A percentile compares a stretch with the other conserved stretches of the same genome.
Conservation (phyloP, 345 rosid genomes). For the Gynandropsis gynandra region DNA sequence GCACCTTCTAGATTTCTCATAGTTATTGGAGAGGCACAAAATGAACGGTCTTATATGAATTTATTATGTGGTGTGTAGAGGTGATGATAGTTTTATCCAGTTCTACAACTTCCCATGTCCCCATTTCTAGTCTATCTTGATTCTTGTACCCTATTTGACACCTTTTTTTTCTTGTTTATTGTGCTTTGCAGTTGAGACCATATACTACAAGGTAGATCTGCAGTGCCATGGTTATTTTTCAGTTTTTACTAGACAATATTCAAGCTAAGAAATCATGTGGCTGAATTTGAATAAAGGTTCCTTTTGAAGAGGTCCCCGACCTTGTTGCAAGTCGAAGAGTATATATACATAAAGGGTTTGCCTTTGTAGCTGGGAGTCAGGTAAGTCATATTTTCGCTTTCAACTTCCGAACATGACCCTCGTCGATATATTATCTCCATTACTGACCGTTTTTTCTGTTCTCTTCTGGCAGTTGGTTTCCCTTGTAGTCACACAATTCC, state of each 20-base stretch:
- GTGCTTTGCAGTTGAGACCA: conserved; percentile 49
- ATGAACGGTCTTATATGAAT: neutral
- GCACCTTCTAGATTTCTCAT: neutral
- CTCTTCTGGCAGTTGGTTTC: conserved; percentile 57
- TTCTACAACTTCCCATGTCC: neutral
- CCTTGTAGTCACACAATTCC: conserved; percentile 70
- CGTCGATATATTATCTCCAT: neutral
- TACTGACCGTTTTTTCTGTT: conserved; percentile 2
- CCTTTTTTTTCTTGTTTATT: conserved; percentile 8
- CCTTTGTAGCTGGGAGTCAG: conserved; percentile 87
- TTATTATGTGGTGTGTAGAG: neutral
- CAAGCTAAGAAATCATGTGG: neutral
- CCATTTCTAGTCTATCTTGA: conserved; percentile 12
- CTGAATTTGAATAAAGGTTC: conserved; percentile 49
- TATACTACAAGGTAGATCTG: conserved; percentile 64
- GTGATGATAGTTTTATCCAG: neutral
- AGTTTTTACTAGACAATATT: neutral
- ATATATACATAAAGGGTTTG: conserved; percentile 58
- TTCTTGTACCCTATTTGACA: conserved; percentile 11
- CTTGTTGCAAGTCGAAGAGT: conserved; percentile 80
- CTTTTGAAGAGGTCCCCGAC: conserved; percentile 96
- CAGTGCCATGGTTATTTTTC: conserved; percentile 10
- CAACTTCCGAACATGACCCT: conserved; percentile 12
- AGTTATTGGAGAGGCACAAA: neutral
- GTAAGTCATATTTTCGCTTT: conserved; percentile 22